Conservation (phyloP, 306 rosid genomes). For the Cucumis sativus region DNA sequence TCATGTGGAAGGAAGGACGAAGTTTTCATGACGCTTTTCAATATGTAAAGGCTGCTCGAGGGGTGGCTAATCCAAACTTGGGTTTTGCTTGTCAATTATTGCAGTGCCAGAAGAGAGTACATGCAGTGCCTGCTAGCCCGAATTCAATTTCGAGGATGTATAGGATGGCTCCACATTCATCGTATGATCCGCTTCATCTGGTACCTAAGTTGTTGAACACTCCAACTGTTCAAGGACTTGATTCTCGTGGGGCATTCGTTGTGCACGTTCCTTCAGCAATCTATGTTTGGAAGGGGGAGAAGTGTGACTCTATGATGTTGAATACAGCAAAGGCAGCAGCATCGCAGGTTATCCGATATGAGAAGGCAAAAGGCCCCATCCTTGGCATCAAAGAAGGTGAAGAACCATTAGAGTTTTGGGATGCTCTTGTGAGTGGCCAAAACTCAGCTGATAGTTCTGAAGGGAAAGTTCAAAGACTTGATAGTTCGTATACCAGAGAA, state of each 20-base stretch:
- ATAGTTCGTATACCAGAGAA: conserved; percentile 9
- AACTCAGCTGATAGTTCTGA: conserved; percentile 21
- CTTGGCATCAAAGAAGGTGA: conserved; percentile 41
- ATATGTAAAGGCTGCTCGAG: conserved; percentile 81
- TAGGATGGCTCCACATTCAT: conserved; percentile 88
- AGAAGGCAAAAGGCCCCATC: conserved; percentile 49
- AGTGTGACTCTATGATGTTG: conserved; percentile 37
- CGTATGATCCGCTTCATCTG: conserved; percentile 85
- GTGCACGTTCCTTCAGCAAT: conserved; percentile 74
- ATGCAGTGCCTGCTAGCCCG: conserved; percentile 72
- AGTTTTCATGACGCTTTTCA: conserved; percentile 90
- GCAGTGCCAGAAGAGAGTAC: conserved; percentile 95
- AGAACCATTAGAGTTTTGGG: conserved; percentile 75
- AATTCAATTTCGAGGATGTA: conserved; percentile 68
- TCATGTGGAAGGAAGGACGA: conserved; percentile 91
- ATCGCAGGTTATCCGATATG: conserved; percentile 64
- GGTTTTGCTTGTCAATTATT: conserved; percentile 84
- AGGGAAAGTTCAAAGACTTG: conserved; percentile 18
- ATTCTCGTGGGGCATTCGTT: conserved; percentile 88
- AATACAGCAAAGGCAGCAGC: conserved; percentile 58
- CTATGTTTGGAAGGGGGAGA: conserved; percentile 68
- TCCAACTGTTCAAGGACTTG: conserved; percentile 51
- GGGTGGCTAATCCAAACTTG: conserved; percentile 82
- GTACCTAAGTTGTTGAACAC: conserved; percentile 60
- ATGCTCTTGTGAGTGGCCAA: conserved; percentile 38